Evolutionary conservation across 1,139 yeast genomes (phyloP).

Genomic region (Wickerhamomyces sp.): DNA sequence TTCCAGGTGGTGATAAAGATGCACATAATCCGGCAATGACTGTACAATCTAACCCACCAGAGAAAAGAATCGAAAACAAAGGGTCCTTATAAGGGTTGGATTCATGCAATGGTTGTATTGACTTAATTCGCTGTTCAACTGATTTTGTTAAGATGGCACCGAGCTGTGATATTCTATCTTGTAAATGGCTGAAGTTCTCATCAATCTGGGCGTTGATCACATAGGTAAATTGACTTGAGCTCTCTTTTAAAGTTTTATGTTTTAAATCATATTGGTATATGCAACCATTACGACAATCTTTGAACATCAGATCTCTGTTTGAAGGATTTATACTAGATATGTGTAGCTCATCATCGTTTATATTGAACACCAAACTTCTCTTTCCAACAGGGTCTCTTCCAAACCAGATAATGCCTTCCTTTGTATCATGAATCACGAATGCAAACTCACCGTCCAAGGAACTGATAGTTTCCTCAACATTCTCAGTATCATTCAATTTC

Average conservation of each 20-base stretch:
- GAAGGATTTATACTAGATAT: slow-evolving; percentile 45
- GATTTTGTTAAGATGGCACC: slow-evolving; percentile 33
- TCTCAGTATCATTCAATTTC: slow-evolving; percentile 23
- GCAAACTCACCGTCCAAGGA: slow-evolving; percentile 81
- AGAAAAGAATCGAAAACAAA: slow-evolving; percentile 63
- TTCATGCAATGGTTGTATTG: slow-evolving; percentile 53
- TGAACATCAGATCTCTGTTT: slow-evolving; percentile 28
- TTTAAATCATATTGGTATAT: slow-evolving; percentile 40
- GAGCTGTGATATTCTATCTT: slow-evolving; percentile 22
- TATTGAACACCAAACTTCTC: slow-evolving; percentile 58
- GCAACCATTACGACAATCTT: slow-evolving; percentile 50
- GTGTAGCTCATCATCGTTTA: slow-evolving; percentile 31
- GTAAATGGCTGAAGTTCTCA: slow-evolving; percentile 10
- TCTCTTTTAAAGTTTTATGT: slow-evolving; percentile 13
- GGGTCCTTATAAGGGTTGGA: slow-evolving; percentile 22
- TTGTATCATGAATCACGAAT: slow-evolving; percentile 42
- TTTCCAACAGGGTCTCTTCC: slow-evolving; percentile 85
- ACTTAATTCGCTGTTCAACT: slow-evolving; percentile 45
- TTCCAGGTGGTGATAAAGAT: slow-evolving; percentile 20
- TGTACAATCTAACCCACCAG: slow-evolving; percentile 95
- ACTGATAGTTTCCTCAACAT: slow-evolving; percentile 33
- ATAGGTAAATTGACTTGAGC: slow-evolving; percentile 11
- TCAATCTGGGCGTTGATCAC: slow-evolving; percentile 19
- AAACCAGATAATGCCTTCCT: slow-evolving; percentile 48
- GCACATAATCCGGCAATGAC: slow-evolving; percentile 52